A percentile compares a stretch with the other conserved stretches of the same genome.
phyloP scores from a whole-genome alignment of 176 grass and related monocot species.

The Chrysopogon serrulatus region DNA sequence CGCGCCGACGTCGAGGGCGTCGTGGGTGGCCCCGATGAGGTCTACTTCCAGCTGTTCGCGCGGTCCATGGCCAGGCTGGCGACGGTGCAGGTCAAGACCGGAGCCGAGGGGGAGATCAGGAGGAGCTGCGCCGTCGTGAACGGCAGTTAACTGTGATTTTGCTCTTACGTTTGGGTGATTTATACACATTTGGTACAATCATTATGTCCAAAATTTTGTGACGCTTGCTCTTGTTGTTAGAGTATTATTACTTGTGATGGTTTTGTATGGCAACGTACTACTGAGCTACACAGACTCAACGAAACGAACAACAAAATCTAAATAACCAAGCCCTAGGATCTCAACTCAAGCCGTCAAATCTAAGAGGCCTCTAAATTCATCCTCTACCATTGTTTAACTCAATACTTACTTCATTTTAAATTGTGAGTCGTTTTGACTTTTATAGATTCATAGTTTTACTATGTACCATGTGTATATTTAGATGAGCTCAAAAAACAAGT shows the following conservation, averaged over 20 bases:
- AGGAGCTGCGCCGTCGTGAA: constrained; percentile 59
- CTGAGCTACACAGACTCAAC: no score
- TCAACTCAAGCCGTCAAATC: no score
- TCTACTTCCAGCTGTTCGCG: constrained; percentile 64
- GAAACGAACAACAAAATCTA: no score
- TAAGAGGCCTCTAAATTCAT: no score
- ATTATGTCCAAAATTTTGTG: background rate
- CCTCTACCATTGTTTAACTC: no score
- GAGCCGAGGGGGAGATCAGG: constrained; percentile 61
- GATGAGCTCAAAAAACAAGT: no score
- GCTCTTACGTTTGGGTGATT: background rate
- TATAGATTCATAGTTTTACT: no score
- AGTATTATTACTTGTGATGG: background rate
- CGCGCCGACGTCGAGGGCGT: constrained; percentile 27
- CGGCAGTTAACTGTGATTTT: background rate
- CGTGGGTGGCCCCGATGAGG: constrained; percentile 16
- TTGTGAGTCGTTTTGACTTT: no score
- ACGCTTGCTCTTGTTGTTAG: background rate
- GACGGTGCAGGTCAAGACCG: constrained; percentile 54
- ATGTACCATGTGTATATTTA: no score
- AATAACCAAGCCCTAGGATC: no score
- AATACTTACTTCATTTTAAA: no score
- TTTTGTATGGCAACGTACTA: no score
- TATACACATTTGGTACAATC: background rate
- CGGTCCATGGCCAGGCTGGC: constrained; percentile 70